phyloP scores from a whole-genome alignment of 78 protist genomes.

The Dictyostelium firmibasis region DNA sequence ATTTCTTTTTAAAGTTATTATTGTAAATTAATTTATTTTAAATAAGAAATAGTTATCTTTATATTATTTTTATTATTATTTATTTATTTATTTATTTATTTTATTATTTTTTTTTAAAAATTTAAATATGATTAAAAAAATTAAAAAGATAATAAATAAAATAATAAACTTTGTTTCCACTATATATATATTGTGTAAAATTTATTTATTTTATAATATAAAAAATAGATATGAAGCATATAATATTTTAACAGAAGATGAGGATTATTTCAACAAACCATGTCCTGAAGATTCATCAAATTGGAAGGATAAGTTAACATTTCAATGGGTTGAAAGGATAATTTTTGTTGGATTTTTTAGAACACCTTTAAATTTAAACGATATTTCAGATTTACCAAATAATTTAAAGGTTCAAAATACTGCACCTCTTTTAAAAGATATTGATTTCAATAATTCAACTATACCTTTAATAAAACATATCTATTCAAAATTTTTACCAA shows the following conservation, averaged over 20 bases:
- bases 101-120: not conserved
- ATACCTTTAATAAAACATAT: not conserved
- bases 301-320: conserved; percentile 1
- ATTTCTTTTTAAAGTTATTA: not conserved
- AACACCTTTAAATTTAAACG: conserved; percentile 4
- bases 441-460: not conserved
- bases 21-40: too few relatives aligned
- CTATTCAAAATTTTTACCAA: not conserved
- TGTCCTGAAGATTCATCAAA: not conserved
- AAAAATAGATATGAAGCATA: not conserved
- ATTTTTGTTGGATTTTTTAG: conserved; percentile 19
- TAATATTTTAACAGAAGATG: not conserved
- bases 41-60: too few relatives aligned
- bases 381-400: conserved; percentile 21
- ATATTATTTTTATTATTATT: too few relatives aligned
- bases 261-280: not conserved
- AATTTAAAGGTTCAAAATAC: conserved; percentile 7
- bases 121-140: not conserved
- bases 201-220: not conserved
- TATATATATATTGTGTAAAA: not conserved
- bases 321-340: conserved; percentile 26
- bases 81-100: not conserved
- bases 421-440: not conserved
- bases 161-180: not conserved
- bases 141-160: not conserved